Evolutionary conservation across 2,329 filamentous ascomycete species (phyloP), one percentile per base, ranked within the genome.

Genomic region (Sarocladium strictum): DNA sequence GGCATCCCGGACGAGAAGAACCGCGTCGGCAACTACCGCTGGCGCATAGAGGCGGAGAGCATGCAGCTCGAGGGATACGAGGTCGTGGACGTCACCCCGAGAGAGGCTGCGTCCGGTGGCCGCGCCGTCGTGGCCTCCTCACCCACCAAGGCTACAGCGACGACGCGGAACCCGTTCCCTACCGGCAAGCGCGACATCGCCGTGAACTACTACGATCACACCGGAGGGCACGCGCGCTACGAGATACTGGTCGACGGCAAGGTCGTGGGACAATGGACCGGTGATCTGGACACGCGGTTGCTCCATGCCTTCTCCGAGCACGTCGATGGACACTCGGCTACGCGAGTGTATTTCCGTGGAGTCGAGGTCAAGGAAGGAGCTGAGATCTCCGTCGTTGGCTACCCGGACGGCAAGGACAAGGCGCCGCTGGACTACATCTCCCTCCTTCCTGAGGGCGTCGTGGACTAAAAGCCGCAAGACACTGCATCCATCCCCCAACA

Each of bases 371-470:
- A 64, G 35, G 74, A 73, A 54, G 83, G 82, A 0, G 77, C 81
- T 58, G 61, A 65, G 54, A 58, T 87, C 53, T 78, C 71, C 59
- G 74, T 87, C 56, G 74, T 80, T 3, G 83, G 84, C 0, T 70
- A 61, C 27, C 76, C 85, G 0, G 72, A 85, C 65, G 83, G 84
- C 0, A 69, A 72, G 24, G 86, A 89, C 69, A 75, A 75, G 12
- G 86, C 85, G 53, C 83, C 85, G 3, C 53, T 89, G 57, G 85
- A 89, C 67, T 89, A 89, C 65, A 67, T 89, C 40, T 76, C 77
- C 3, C 67, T 89, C 51, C 63, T 89, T 56, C 85, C 85, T 0
- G 61, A 66, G 3, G 83, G 81, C 0, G 65, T 81, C 23, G 70
- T 83, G 12, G 82, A 85, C 64, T 85, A 69, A 41, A n/a, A 12